Evolutionary conservation across 23 red algal species (phyloP).

Genomic region (Pyropia haitanensis): DNA sequence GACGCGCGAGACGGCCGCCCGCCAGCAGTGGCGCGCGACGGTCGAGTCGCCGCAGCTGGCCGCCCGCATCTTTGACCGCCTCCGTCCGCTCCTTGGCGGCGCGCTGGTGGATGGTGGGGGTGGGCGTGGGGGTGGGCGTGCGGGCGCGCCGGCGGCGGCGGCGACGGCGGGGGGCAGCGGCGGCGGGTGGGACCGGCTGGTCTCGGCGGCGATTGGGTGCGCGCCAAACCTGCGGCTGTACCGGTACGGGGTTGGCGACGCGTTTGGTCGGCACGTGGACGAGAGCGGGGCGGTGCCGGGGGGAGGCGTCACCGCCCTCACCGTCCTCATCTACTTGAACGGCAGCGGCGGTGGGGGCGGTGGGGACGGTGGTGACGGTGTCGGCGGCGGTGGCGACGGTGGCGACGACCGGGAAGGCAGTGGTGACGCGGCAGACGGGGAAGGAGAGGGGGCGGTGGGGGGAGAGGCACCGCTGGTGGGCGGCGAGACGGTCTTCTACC

Average conservation of each 20-base stretch:
- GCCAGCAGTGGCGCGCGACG: not conserved
- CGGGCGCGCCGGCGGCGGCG: not conserved
- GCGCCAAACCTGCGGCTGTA: conserved; percentile 11
- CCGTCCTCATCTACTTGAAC: conserved; percentile 14
- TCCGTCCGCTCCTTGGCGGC: not conserved
- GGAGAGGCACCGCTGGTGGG: not conserved
- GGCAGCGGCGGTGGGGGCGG: conserved; percentile 4
- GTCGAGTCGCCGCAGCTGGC: conserved; percentile 1
- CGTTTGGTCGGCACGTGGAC: conserved; percentile 20
- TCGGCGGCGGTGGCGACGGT: too few relatives aligned
- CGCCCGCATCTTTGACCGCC: conserved; percentile 4
- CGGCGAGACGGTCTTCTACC: conserved; percentile 24
- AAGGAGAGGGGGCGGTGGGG: too few relatives aligned
- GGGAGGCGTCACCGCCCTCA: conserved; percentile 1
- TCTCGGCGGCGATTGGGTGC: not conserved
- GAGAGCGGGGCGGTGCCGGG: conserved; percentile 3
- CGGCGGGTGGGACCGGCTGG: too few relatives aligned
- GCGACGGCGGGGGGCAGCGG: not conserved
- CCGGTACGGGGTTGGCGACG: conserved; percentile 4
- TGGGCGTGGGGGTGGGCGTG: too few relatives aligned
- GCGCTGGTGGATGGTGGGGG: not conserved
- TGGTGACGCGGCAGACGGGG: not conserved
- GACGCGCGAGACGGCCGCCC: conserved; percentile 2
- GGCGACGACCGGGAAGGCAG: too few relatives aligned
- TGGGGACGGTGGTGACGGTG: too few relatives aligned